phyloP scores from a whole-genome alignment of 495 filamentous ascomycete genomes.

The Neurospora terricola region DNA sequence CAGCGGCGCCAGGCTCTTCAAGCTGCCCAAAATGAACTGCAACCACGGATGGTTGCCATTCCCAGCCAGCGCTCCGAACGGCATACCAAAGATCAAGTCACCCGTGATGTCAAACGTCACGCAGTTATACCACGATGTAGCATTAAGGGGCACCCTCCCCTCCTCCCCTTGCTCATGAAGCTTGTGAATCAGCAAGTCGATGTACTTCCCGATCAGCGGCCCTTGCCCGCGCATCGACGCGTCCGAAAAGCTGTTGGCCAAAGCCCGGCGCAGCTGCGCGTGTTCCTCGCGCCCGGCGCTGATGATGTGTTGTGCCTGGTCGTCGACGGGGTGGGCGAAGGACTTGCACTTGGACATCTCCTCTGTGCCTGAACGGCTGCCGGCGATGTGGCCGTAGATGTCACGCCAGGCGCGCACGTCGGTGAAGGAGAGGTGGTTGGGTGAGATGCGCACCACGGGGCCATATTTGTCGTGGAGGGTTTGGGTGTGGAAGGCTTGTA shows the following conservation, averaged over 20 bases:
- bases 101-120: conserved; percentile 50
- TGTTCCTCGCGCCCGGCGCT: conserved; percentile 27
- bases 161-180: conserved; percentile 14
- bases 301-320: conserved; percentile 12
- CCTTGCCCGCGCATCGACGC: conserved; percentile 30
- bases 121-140: conserved; percentile 41
- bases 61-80: conserved; percentile 39
- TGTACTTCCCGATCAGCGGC: conserved; percentile 23
- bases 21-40: conserved; percentile 15
- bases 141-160: conserved; percentile 16
- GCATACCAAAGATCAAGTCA: conserved; percentile 44
- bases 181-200: conserved; percentile 30
- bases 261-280: conserved; percentile 28
- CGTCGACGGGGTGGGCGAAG: conserved; percentile 5
- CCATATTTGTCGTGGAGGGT: conserved; percentile 41
- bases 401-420: conserved; percentile 44
- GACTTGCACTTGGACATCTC: conserved; percentile 28
- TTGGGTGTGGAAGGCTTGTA: background rate
- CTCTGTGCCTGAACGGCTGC: background rate
- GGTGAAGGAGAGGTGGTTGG: conserved; percentile 46
- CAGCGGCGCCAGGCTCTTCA: conserved; percentile 17
- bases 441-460: conserved; percentile 44
- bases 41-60: conserved; percentile 26
- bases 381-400: conserved; percentile 42
- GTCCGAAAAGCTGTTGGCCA: conserved; percentile 42